Conservation (phyloP, 1,139 yeast genomes). For the Lodderomyces jiufengensis region DNA sequence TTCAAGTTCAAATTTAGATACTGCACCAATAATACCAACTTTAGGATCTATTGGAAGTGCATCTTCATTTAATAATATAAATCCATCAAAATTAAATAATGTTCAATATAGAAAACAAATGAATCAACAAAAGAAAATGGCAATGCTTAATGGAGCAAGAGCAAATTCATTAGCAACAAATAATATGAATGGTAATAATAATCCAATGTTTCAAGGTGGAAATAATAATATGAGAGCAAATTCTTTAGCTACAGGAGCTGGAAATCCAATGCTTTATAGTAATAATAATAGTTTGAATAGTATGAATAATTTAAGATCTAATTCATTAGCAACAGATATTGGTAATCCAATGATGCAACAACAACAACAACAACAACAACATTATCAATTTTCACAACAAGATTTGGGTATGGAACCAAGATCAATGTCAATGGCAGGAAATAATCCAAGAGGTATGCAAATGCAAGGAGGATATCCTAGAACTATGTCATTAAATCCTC, state of each 20-base stretch:
- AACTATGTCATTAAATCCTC: conserved; percentile 13
- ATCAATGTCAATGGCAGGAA: conserved; percentile 9
- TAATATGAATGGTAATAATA: conserved; percentile 18
- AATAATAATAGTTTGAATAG: background rate
- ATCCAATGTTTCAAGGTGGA: conserved; percentile 25
- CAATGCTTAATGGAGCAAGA: conserved; percentile 45
- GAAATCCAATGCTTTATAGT: no score
- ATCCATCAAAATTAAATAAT: conserved; percentile 32
- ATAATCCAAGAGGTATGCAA: conserved; percentile 4
- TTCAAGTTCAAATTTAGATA: conserved; percentile 42
- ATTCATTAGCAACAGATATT: background rate
- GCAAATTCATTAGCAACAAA: conserved; percentile 43
- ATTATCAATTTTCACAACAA: conserved; percentile 2
- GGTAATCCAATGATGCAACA: conserved; percentile 3
- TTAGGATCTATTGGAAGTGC: conserved; percentile 25
- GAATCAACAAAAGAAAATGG: conserved; percentile 64
- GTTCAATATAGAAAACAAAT: conserved; percentile 65
- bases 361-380: conserved; percentile 3
- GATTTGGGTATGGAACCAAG: conserved; percentile 5
- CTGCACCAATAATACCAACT: conserved; percentile 75
- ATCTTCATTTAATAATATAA: conserved; percentile 11
- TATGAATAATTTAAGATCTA: background rate
- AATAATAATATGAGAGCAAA: conserved; percentile 1
- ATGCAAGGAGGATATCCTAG: conserved; percentile 16
- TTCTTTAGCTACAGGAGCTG: background rate